Evolutionary conservation across 176 grass and related monocot genomes (phyloP), one percentile per base, ranked within the genome.

Genomic region (Puya raimondii): DNA sequence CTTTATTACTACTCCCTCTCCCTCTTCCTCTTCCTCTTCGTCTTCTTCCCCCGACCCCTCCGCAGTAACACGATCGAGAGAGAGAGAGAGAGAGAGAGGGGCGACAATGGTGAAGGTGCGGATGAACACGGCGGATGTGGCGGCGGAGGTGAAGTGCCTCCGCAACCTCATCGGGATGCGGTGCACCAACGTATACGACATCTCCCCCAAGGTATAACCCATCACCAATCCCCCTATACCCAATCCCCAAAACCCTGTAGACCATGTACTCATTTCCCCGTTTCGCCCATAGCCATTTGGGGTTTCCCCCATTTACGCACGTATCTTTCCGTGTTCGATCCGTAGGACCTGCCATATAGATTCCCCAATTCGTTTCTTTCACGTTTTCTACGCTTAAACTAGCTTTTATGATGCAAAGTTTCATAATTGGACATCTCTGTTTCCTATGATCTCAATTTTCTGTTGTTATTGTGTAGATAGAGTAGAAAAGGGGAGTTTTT

Each of bases 91-190:
- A 61, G 17, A 6, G 56, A 23, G 10, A 10, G 33, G 47, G 73
- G 76, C 27, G 61, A 67, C 79, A 79, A 97, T 97, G 93, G 93
- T 97, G 93, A 97, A 97, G 93, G 84, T 88, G 17, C 75, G 93
- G 51, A 97, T 92, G 93, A 97, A 86, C 49, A 97, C 93, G 42
- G 84, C 93, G 57, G 93, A 97, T 72, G 93, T 97, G 89, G 93
- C 93, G 72, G 93, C 86, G 64, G 93, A 97, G 89, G 86, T 89
- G 29, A 96, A 96, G 89, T 92, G 86, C 89, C 93, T 97, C 79
- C 93, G 89, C 52, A 83, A 82, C 78, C 81, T 97, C 68, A 97
- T 97, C 74, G 93, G 93, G 69, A 97, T 97, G 93, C 93, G 89
- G 80, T 88, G 91, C 79, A 78, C 89, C 71, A 97, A 97, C 89